Evolutionary conservation across 352 stramenopile genomes (phyloP), one percentile per base, ranked within the genome.

Genomic region (Aphanomyces cochlioides): DNA sequence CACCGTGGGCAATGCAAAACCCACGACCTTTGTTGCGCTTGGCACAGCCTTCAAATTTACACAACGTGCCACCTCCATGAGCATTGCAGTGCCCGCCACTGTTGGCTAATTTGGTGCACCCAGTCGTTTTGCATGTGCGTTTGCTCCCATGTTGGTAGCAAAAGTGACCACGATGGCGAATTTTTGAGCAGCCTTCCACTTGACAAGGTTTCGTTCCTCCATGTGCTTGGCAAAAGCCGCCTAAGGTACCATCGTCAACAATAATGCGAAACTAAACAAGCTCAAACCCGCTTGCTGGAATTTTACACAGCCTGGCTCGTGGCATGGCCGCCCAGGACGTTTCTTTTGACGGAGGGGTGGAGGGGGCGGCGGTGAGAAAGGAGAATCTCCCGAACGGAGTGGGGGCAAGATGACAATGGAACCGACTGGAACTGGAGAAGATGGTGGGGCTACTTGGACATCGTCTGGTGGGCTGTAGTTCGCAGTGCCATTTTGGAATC

Each of bases 1-100:
- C 43, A 50, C 43, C 43, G 17, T 50, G 43, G 43, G 43, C 43
- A 50, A 50, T 50, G 43, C 43, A 50, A 50, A 50, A n/a, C 43
- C 43, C 43, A 50, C 43, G 43, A 1, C 17, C 10, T 50, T 50
- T 50, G 43, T n/a, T 50, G 10, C 43, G 43, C 17, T 50, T 50
- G 43, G 10, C 43, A 50, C 43, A 50, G 10, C 43, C 43, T n/a
- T 12, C 43, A 12, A 50, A 12, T 28, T 28, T 28, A 28, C 28
- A 28, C 28, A 28, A 28, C 28, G 28, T 28, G 28, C 28, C 28
- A 28, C 28, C 28, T 28, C 28, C 28, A 28, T 28, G 28, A 2
- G 28, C 28, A 28, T 28, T 28, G 28, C 28, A 28, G 28, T 28
- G 28, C 28, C 28, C 28, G 28, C 28, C 28, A 28, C 28, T 28